Evolutionary conservation across 139 green algal species (phyloP).

Genomic region (Spirogloea muscicola): DNA sequence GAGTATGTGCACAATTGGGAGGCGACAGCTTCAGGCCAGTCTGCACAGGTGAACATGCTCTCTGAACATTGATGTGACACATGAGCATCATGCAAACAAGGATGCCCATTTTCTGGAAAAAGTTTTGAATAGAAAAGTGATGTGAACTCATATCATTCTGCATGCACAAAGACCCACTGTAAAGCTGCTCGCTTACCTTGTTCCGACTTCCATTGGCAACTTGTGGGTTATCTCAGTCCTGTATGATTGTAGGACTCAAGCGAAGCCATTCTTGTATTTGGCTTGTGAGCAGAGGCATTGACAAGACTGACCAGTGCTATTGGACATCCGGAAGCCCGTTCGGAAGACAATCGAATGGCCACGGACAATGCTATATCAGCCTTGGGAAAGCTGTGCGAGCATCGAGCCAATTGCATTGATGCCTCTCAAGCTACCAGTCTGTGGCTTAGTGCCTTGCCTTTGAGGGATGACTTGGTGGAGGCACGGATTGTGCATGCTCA

Average conservation of each 20-base stretch:
- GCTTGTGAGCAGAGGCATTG: conserved; percentile 8
- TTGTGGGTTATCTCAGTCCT: background rate
- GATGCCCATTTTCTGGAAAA: background rate
- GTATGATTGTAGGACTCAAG: background rate
- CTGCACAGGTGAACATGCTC: conserved; percentile 2
- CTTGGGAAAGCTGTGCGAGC: conserved; percentile 52
- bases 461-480: conserved; percentile 42
- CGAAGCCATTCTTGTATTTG: background rate
- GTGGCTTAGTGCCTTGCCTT: conserved; percentile 43
- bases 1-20: conserved; percentile 64
- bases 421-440: conserved; percentile 13
- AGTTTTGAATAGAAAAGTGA: no score
- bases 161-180: background rate
- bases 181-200: background rate
- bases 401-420: conserved; percentile 36
- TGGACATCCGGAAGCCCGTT: conserved; percentile 29
- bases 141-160: background rate
- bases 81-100: background rate
- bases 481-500: conserved; percentile 66
- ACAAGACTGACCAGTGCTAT: conserved; percentile 10
- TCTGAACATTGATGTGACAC: background rate
- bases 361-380: conserved; percentile 53
- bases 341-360: conserved; percentile 34
- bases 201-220: background rate
- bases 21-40: conserved; percentile 55